A percentile compares a stretch with the other conserved stretches of the same genome.
Conservation (phyloP, 305 asterid species). For the Andrographis paniculata region DNA sequence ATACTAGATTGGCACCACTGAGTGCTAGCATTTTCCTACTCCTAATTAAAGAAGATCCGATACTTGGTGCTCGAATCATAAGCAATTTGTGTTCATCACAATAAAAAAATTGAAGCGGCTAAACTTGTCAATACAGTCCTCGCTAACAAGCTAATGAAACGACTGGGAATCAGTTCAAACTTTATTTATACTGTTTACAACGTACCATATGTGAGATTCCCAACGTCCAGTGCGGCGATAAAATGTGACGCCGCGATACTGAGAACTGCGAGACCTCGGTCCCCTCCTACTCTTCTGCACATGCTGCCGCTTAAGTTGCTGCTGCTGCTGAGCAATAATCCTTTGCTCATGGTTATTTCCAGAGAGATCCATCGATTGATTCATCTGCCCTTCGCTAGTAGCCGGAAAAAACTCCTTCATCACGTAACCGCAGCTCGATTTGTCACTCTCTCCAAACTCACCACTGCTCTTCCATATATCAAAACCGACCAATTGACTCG, state of each 20-base stretch:
- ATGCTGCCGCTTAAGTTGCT: slow-evolving; percentile 35
- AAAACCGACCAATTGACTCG: slow-evolving; percentile 36
- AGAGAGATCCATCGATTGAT: slow-evolving; percentile 34
- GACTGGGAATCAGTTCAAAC: no score
- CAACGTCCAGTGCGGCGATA: slow-evolving; percentile 92
- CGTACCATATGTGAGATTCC: slow-evolving; percentile 97
- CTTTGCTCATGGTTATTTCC: slow-evolving; percentile 34
- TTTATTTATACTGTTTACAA: not conserved
- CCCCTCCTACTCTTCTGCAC: slow-evolving; percentile 87
- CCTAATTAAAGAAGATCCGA: no score
- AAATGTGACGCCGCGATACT: slow-evolving; percentile 94
- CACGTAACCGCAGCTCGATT: slow-evolving; percentile 36
- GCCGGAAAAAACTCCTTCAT: slow-evolving; percentile 64
- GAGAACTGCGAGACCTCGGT: slow-evolving; percentile 92
- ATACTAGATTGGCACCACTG: no score
- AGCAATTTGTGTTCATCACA: no score
- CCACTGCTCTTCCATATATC: slow-evolving; percentile 44
- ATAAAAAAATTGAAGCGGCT: no score
- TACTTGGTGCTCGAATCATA: no score
- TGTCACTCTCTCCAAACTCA: slow-evolving; percentile 36
- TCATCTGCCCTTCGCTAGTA: slow-evolving; percentile 15
- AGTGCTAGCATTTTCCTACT: no score
- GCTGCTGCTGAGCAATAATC: slow-evolving; percentile 34
- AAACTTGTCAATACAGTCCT: no score
- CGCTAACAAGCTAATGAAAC: not conserved